phyloP scores from a whole-genome alignment of 208 protist species.

The Trypanosoma melophagium region DNA sequence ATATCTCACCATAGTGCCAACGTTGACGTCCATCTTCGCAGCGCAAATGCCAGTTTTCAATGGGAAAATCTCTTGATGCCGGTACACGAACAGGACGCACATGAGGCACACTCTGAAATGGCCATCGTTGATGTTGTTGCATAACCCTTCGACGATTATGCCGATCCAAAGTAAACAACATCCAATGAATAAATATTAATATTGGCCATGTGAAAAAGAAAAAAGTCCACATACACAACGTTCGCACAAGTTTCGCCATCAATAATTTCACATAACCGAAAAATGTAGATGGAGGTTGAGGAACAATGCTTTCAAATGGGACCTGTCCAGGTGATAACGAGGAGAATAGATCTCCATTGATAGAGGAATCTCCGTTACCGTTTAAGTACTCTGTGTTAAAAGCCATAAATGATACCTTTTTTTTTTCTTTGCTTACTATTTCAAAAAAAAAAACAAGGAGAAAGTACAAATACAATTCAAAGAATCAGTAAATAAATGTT shows the following conservation, averaged over 20 bases:
- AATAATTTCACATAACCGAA: constrained; percentile 36
- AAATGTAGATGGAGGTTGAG: constrained; percentile 55
- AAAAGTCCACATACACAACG: constrained; percentile 18
- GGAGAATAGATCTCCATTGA: not conserved
- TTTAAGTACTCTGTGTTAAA: no score
- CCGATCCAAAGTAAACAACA: constrained; percentile 47
- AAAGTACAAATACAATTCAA: no score
- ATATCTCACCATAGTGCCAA: constrained; percentile 69
- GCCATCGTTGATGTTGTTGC: constrained; percentile 48
- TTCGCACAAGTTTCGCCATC: not conserved
- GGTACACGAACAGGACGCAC: constrained; percentile 41
- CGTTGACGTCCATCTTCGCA: constrained; percentile 89
- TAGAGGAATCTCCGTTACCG: not conserved
- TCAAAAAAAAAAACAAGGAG: no score
- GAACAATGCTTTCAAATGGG: constrained; percentile 66
- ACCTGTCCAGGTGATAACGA: constrained; percentile 28
- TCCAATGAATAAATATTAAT: constrained; percentile 43
- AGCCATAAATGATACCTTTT: no score
- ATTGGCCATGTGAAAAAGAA: constrained; percentile 41
- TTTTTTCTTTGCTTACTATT: no score
- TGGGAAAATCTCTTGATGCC: constrained; percentile 40
- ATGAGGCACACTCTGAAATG: constrained; percentile 55
- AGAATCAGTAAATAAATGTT: no score
- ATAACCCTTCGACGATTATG: constrained; percentile 50
- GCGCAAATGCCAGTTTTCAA: constrained; percentile 76